Conservation (phyloP, 2,329 filamentous ascomycete genomes). For the Chaetomiaceae sp. region DNA sequence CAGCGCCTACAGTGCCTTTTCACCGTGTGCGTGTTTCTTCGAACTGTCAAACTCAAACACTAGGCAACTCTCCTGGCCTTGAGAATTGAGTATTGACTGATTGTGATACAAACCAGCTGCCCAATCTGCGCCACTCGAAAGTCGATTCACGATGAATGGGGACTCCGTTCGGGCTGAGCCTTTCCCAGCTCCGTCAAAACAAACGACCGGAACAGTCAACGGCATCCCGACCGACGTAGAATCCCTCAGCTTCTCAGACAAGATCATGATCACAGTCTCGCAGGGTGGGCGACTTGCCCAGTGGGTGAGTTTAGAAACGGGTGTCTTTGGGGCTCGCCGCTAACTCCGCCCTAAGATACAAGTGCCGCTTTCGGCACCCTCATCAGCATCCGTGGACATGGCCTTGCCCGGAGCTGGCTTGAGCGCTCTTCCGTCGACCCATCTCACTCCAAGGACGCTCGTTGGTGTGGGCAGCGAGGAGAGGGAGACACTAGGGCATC, state of each 20-base stretch:
- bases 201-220: conserved; percentile 58
- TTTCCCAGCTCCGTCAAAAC: conserved; percentile 64
- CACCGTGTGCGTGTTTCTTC: too few species aligned
- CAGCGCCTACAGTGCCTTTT: conserved; percentile 5
- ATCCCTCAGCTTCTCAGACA: conserved; percentile 75
- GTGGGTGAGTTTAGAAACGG: conserved; percentile 62
- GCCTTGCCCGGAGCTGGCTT: conserved; percentile 43
- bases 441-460: conserved; percentile 81
- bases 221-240: conserved; percentile 68
- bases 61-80: too few species aligned
- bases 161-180: conserved; percentile 43
- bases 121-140: not conserved
- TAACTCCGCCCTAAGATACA: conserved; percentile 57
- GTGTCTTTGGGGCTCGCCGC: conserved; percentile 17
- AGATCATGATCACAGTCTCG: conserved; percentile 82
- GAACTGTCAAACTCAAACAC: too few species aligned
- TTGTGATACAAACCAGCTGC: not conserved
- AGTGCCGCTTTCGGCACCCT: conserved; percentile 68
- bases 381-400: conserved; percentile 60
- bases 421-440: conserved; percentile 66
- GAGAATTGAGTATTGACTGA: too few species aligned
- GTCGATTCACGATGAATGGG: conserved; percentile 11
- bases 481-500: conserved; percentile 78
- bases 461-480: conserved; percentile 77
- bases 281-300: conserved; percentile 83